Evolutionary conservation across 257 asterid species (phyloP).

Genomic region (Avicennia marina): DNA sequence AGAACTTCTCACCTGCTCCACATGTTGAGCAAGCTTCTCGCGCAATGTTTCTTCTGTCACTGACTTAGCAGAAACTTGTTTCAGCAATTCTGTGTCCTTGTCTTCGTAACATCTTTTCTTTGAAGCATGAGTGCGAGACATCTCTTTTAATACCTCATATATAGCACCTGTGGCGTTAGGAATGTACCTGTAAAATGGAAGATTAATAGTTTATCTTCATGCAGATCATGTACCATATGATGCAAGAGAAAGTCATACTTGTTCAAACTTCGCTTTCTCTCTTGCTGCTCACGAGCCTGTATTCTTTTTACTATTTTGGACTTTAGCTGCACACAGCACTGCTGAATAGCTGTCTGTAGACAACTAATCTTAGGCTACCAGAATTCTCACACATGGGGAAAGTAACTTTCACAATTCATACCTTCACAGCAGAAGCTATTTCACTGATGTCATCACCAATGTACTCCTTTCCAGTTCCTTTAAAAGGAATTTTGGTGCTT

Average conservation of each 20-base stretch:
- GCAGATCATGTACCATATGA: slow-evolving; percentile 14
- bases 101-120: slow-evolving; percentile 54
- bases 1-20: slow-evolving; percentile 53
- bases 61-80: slow-evolving; percentile 46
- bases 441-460: slow-evolving; percentile 95
- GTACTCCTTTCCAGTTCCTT: slow-evolving; percentile 94
- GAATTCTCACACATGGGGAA: background rate
- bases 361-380: slow-evolving; percentile 21
- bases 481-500: slow-evolving; percentile 90
- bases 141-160: slow-evolving; percentile 60
- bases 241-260: slow-evolving; percentile 41
- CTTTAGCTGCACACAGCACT: slow-evolving; percentile 73
- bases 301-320: slow-evolving; percentile 80
- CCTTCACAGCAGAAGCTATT: slow-evolving; percentile 93
- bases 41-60: slow-evolving; percentile 56
- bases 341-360: slow-evolving; percentile 74
- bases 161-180: slow-evolving; percentile 71
- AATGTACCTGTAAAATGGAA: slow-evolving; percentile 56
- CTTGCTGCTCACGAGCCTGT: slow-evolving; percentile 98
- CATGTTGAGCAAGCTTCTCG: slow-evolving; percentile 83
- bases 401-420: slow-evolving; percentile 16
- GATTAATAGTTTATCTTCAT: slow-evolving; percentile 13
- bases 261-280: slow-evolving; percentile 82
- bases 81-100: slow-evolving; percentile 61
- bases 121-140: slow-evolving; percentile 45